Percentiles rank a stretch among this genome's conserved stretches.
Conservation (phyloP, 345 rosid species). For the Lepidium didymum region DNA sequence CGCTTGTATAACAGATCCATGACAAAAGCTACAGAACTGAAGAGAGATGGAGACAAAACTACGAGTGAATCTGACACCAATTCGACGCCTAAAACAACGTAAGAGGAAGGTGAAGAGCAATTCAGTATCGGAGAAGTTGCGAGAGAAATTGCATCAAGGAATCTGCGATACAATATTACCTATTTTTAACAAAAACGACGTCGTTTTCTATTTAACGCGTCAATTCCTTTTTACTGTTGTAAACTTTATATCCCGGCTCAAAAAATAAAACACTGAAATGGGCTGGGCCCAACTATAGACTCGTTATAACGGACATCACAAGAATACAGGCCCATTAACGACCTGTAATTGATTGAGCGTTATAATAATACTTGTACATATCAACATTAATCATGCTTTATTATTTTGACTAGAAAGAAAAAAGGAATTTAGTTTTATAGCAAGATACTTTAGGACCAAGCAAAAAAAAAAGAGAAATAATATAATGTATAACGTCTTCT, state of each 20-base stretch:
- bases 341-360: neutral
- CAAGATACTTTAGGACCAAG: constrained; percentile 21
- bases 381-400: constrained; percentile 10
- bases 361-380: neutral
- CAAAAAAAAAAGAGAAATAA: neutral
- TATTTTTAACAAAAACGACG: constrained; percentile 7
- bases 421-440: neutral
- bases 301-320: neutral
- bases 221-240: too few relatives aligned
- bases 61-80: constrained; percentile 30
- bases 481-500: neutral
- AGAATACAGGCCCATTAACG: neutral
- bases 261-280: neutral
- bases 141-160: constrained; percentile 22
- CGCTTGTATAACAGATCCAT: constrained; percentile 81
- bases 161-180: neutral
- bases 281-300: neutral
- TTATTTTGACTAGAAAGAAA: neutral
- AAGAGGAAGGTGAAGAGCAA: constrained; percentile 12
- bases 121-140: constrained; percentile 25
- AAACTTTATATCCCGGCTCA: neutral
- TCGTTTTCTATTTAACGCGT: constrained; percentile 1
- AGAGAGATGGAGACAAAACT: constrained; percentile 31
- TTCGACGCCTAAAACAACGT: constrained; percentile 8
- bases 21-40: constrained; percentile 39